These are phyloP conservation scores for Nemophila menziesii DNA, from an alignment of 257 asterid genomes.

Conservation along the genomic window DNA sequence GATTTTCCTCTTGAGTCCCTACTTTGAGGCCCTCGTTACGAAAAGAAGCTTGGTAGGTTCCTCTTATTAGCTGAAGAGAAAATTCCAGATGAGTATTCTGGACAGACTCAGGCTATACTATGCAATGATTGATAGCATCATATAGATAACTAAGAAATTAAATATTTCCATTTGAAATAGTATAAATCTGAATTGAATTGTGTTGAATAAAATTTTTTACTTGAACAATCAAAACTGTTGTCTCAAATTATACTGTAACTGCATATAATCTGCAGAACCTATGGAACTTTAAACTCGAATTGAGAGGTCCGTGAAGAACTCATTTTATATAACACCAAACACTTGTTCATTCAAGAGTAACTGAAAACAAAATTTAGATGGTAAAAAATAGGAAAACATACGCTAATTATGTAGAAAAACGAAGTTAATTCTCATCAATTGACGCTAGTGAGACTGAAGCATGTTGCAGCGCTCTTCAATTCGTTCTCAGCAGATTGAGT, in stretches of 20 bases:
- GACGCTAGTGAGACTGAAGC: conserved; percentile 74
- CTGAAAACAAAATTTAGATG: background rate
- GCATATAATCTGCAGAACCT: background rate
- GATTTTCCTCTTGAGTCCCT: too few species aligned
- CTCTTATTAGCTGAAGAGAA: too few species aligned
- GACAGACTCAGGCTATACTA: too few species aligned
- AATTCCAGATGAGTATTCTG: too few species aligned
- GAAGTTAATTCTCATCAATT: conserved; percentile 20
- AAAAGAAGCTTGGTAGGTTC: too few species aligned
- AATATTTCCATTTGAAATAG: background rate
- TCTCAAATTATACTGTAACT: background rate
- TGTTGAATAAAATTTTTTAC: background rate
- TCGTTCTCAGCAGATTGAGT: conserved; percentile 61
- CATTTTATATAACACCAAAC: background rate
- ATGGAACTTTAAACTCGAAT: background rate
- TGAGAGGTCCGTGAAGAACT: background rate
- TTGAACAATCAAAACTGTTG: background rate
- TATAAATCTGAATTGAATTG: background rate
- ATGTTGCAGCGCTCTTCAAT: conserved; percentile 71
- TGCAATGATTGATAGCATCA: too few species aligned
- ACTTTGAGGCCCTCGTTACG: too few species aligned
- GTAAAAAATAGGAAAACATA: conserved; percentile 4
- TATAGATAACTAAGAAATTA: too few species aligned
- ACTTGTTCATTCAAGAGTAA: background rate
- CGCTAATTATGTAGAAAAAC: conserved; percentile 3